These are phyloP conservation scores for Aspergillus ochraceus DNA, from an alignment of 2,329 filamentous ascomycete genomes.

Conservation along the genomic window DNA sequence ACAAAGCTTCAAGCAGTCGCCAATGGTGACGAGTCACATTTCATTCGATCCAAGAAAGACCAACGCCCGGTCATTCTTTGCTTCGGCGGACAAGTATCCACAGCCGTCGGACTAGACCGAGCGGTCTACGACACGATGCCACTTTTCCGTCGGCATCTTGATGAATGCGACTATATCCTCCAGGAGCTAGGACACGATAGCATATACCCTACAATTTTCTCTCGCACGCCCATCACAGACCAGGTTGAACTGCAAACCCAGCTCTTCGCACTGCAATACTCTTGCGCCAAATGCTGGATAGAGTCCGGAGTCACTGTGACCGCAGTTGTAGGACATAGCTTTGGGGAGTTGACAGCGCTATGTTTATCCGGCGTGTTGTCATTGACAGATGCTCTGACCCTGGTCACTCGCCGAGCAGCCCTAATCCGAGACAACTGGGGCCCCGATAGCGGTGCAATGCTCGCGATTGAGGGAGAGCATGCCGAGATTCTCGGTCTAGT, in stretches of 20 bases:
- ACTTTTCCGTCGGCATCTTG: slow-evolving; percentile 32
- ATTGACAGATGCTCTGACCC: slow-evolving; percentile 27
- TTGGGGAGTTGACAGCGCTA: slow-evolving; percentile 39
- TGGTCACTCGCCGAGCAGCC: slow-evolving; percentile 32
- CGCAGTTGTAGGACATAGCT: slow-evolving; percentile 39
- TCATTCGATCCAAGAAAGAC: slow-evolving; percentile 4
- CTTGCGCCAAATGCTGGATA: slow-evolving; percentile 39
- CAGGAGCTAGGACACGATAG: slow-evolving; percentile 22
- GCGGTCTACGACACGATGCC: slow-evolving; percentile 26
- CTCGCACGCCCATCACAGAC: slow-evolving; percentile 7
- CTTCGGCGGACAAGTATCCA: slow-evolving; percentile 42
- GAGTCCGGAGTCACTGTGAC: slow-evolving; percentile 35
- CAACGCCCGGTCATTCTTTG: slow-evolving; percentile 30
- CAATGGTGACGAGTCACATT: background rate
- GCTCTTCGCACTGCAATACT: slow-evolving; percentile 41
- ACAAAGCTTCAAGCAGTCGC: background rate
- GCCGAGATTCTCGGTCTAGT: slow-evolving; percentile 1
- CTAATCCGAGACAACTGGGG: slow-evolving; percentile 36
- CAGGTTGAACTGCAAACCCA: slow-evolving; percentile 34
- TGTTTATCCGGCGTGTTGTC: slow-evolving; percentile 32
- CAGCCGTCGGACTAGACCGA: slow-evolving; percentile 22
- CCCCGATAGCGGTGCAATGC: slow-evolving; percentile 33
- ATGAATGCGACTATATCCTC: slow-evolving; percentile 33
- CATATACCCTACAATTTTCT: slow-evolving; percentile 31
- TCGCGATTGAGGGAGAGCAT: slow-evolving; percentile 33